Percentiles rank a stretch among this genome's conserved stretches.
Evolutionary conservation across 1,139 yeast species (phyloP).

Genomic region (Pichia sp.): DNA sequence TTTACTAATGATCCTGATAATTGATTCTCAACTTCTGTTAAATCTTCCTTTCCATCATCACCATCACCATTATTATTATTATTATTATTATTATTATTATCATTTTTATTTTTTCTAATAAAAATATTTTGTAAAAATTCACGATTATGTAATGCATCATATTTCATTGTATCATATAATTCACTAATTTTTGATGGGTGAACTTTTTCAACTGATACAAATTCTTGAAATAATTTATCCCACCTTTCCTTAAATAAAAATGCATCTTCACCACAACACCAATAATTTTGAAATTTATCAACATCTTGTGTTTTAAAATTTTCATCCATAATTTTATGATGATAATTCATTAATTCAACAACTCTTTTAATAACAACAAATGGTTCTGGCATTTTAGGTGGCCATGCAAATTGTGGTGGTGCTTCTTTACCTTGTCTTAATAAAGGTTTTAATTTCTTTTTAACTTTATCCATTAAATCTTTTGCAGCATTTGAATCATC

Average conservation of each 20-base stretch:
- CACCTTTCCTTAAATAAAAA: conserved; percentile 86
- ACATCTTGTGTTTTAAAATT: conserved; percentile 70
- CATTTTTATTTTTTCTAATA: conserved; percentile 40
- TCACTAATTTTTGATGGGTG: conserved; percentile 97
- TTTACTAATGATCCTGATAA: conserved; percentile 55
- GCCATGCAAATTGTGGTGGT: conserved; percentile 99
- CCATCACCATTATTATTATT: no score
- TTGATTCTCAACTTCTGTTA: conserved; percentile 22
- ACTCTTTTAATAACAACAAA: conserved; percentile 88
- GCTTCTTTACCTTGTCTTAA: conserved; percentile 95
- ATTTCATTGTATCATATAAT: conserved; percentile 96
- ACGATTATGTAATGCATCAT: conserved; percentile 93
- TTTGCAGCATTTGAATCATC: conserved; percentile 99
- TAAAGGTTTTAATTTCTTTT: conserved; percentile 90
- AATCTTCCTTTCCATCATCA: conserved; percentile 23
- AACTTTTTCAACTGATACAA: conserved; percentile 87
- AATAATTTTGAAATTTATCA: conserved; percentile 60
- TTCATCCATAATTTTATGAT: conserved; percentile 74
- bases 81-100: conserved; percentile 26
- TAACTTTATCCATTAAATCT: conserved; percentile 95
- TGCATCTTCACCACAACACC: conserved; percentile 99
- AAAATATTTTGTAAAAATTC: conserved; percentile 81
- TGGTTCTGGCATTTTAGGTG: conserved; percentile 97
- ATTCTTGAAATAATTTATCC: conserved; percentile 94
- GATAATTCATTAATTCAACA: conserved; percentile 93